Base-by-base conservation (phyloP, 352 stramenopile species). In the Globisporangium irregulare region DNA sequence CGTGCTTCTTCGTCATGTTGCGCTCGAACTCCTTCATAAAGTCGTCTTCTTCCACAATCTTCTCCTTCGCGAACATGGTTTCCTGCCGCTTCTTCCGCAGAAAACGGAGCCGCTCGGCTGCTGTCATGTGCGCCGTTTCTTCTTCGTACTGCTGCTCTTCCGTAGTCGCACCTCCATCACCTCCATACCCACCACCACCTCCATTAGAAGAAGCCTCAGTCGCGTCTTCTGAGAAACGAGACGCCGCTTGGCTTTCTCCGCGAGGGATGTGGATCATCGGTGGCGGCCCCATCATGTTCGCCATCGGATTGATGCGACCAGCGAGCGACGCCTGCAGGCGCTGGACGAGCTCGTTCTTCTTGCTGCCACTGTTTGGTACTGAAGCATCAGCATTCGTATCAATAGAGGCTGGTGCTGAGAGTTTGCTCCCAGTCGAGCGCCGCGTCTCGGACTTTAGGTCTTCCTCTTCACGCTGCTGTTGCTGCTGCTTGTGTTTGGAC, bases 1-100 rank as follows among this genome's bases (percentile, higher is more conserved):
- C 65, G 22, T 83, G 74, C 51, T 90, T 92, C 61, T 89, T 90
- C 72, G 87, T 84, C 83, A 89, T 87, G 62, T 92, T 92, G 15
- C 66, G 81, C 29, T 74, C 77, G 46, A 89, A 79, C 64, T 92
- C 83, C 10, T 77, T 73, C 77, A 92, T 84, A 55, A 92, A 92
- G 48, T 89, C 81, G 57, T 92, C 81, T 1, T 75, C 69, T 4
- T 74, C 62, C 14, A 84, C 69, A 27, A 70, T 79, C n/a, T 83
- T 76, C 32, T 78, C 67, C 71, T 84, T 87, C 1, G 62, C 63
- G 58, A 87, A 71, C 75, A 89, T 83, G 34, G 75, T 70, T 32
- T 89, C 79, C 63, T 91, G 81, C 1, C 83, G 70, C 58, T 91
- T 87, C 51, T 78, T 80, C 20, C 83, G 76, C 54, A 91, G 71